A percentile compares a stretch with the other conserved stretches of the same genome.
Conservation (phyloP, 2,329 filamentous ascomycete genomes). For the Thelonectria discophora region DNA sequence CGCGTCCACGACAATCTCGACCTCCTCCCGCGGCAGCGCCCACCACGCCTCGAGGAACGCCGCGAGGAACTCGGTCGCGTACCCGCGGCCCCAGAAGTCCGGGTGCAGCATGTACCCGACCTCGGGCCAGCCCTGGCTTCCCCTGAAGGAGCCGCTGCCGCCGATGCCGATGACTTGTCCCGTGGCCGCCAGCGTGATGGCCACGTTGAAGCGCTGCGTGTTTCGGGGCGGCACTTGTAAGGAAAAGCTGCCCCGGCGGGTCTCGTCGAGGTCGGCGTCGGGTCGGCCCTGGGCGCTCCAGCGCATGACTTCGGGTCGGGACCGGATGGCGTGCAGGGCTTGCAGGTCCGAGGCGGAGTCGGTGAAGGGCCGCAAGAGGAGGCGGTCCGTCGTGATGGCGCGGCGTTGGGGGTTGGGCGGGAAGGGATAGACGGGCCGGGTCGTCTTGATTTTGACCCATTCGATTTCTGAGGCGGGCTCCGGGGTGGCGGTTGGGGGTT, state of each 20-base stretch:
- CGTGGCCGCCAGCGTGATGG: conserved; percentile 57
- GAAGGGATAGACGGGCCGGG: conserved; percentile 54
- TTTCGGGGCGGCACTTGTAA: conserved; percentile 60
- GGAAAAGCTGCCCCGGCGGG: conserved; percentile 44
- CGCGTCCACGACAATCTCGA: conserved; percentile 54
- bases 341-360: conserved; percentile 58
- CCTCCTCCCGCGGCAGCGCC: conserved; percentile 56
- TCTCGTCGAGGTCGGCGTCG: conserved; percentile 56
- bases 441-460: conserved; percentile 57
- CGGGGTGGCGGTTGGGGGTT: conserved; percentile 27
- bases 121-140: conserved; percentile 63
- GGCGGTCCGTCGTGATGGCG: conserved; percentile 59
- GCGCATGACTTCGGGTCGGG: conserved; percentile 69
- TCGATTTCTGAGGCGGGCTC: conserved; percentile 36
- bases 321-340: conserved; percentile 61
- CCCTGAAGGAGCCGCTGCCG: conserved; percentile 50
- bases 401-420: conserved; percentile 51
- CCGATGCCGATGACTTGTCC: conserved; percentile 63
- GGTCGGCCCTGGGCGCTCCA: conserved; percentile 58
- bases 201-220: conserved; percentile 63
- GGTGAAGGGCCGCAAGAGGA: conserved; percentile 62
- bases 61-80: conserved; percentile 64
- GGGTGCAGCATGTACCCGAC: conserved; percentile 66
- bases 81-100: conserved; percentile 64
- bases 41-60: conserved; percentile 59